Percentiles rank a stretch among this genome's conserved stretches.
Evolutionary conservation across 495 filamentous ascomycete genomes (phyloP).

Genomic region (Penicillium waksmanii): DNA sequence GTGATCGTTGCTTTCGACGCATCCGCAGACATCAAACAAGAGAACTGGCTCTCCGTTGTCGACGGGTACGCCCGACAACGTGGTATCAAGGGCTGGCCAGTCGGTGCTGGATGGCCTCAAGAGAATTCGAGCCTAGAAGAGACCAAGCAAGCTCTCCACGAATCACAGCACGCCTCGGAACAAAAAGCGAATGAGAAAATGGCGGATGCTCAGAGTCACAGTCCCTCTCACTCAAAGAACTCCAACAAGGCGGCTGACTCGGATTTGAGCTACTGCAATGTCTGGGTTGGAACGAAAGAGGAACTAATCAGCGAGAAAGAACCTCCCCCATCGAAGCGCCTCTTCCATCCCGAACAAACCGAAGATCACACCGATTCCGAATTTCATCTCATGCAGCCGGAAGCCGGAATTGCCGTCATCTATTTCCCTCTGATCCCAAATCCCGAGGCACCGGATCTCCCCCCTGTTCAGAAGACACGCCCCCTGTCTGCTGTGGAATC

Average conservation of each 20-base stretch:
- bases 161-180: constrained; percentile 63
- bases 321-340: constrained; percentile 67
- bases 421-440: constrained; percentile 93
- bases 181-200: constrained; percentile 66
- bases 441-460: constrained; percentile 47
- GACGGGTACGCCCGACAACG: constrained; percentile 91
- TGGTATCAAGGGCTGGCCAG: constrained; percentile 88
- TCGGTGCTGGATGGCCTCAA: constrained; percentile 89
- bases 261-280: constrained; percentile 84
- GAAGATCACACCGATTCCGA: constrained; percentile 55
- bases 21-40: constrained; percentile 78
- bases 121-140: constrained; percentile 52
- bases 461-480: constrained; percentile 27
- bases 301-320: constrained; percentile 64
- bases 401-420: constrained; percentile 85
- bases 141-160: constrained; percentile 65
- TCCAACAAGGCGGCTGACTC: constrained; percentile 39
- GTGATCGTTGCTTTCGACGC: constrained; percentile 90
- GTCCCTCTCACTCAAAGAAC: constrained; percentile 1
- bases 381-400: constrained; percentile 72
- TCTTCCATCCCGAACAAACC: constrained; percentile 40
- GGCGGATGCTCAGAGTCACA: constrained; percentile 54
- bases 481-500: constrained; percentile 28
- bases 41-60: constrained; percentile 91
- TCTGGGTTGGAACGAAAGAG: constrained; percentile 88